Conservation (phyloP, 805 yeast genomes). For the Barnettozyma populi region DNA sequence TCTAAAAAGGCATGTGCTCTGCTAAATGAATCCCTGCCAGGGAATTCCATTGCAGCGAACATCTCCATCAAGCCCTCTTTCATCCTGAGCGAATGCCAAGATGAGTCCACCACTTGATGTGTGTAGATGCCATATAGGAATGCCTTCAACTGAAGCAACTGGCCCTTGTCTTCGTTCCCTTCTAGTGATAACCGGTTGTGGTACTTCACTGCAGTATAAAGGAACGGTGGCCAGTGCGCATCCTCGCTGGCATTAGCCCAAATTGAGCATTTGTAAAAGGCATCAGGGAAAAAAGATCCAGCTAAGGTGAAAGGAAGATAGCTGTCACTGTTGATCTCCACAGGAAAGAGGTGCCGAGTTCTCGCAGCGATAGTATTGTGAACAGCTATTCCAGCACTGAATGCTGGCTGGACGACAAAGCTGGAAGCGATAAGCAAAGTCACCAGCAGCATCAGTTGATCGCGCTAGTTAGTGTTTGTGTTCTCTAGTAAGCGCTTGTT, state of each 20-base stretch:
- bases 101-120: slow-evolving; percentile 59
- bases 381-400: slow-evolving; percentile 10
- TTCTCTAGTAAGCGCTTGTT: too few species aligned
- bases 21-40: slow-evolving; percentile 33
- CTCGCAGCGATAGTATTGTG: slow-evolving; percentile 35
- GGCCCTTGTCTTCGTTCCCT: slow-evolving; percentile 9
- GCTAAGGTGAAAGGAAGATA: slow-evolving; percentile 36
- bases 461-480: too few species aligned
- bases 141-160: slow-evolving; percentile 37
- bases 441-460: not conserved
- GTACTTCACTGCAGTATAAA: slow-evolving; percentile 39
- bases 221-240: slow-evolving; percentile 68
- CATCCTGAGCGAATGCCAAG: slow-evolving; percentile 61
- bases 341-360: slow-evolving; percentile 28
- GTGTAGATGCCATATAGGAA: slow-evolving; percentile 54
- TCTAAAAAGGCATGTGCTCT: slow-evolving; percentile 53
- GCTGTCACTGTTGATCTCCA: slow-evolving; percentile 22
- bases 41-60: slow-evolving; percentile 49
- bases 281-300: slow-evolving; percentile 68
- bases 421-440: not conserved
- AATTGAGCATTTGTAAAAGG: slow-evolving; percentile 51
- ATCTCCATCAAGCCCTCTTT: slow-evolving; percentile 50
- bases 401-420: not conserved
- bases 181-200: slow-evolving; percentile 22
- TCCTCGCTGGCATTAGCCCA: slow-evolving; percentile 51